Evolutionary conservation across 805 yeast genomes (phyloP).

Genomic region (Yamadazyma endophytica): DNA sequence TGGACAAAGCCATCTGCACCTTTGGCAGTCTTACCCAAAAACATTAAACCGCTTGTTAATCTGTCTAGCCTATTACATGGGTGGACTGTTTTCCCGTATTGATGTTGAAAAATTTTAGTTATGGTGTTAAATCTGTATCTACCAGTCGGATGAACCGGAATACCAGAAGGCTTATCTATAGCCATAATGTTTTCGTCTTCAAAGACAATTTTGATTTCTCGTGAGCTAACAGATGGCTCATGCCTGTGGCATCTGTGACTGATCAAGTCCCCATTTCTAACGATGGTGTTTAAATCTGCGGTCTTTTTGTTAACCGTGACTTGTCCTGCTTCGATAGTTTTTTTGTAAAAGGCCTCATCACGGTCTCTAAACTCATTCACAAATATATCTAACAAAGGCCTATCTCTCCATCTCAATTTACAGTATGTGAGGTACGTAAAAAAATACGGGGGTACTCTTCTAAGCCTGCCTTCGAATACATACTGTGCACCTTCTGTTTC

Average conservation of each 20-base stretch:
- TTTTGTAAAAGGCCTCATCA: constrained; percentile 59
- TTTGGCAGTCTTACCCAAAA: constrained; percentile 75
- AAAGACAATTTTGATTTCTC: constrained; percentile 59
- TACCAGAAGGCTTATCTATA: constrained; percentile 90
- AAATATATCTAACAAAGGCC: constrained; percentile 78
- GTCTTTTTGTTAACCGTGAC: constrained; percentile 68
- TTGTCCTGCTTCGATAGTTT: constrained; percentile 51
- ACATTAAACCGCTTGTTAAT: constrained; percentile 90
- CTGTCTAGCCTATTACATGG: constrained; percentile 84
- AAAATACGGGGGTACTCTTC: constrained; percentile 80
- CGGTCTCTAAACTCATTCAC: constrained; percentile 80
- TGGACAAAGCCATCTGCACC: constrained; percentile 75
- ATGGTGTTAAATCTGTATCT: constrained; percentile 70
- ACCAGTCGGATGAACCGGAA: constrained; percentile 96
- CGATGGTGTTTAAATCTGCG: constrained; percentile 60
- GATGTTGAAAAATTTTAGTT: constrained; percentile 72
- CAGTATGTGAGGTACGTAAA: constrained; percentile 90
- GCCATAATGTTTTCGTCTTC: constrained; percentile 76
- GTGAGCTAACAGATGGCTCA: constrained; percentile 76
- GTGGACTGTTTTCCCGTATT: constrained; percentile 63
- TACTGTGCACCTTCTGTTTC: constrained; percentile 58
- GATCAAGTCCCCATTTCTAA: constrained; percentile 79
- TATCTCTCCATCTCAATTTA: constrained; percentile 85
- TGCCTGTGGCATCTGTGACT: constrained; percentile 80
- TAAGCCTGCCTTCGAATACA: constrained; percentile 51